A percentile compares a stretch with the other conserved stretches of the same genome.
phyloP scores from a whole-genome alignment of 2,329 filamentous ascomycete genomes.

The Colletotrichum orbiculare region DNA sequence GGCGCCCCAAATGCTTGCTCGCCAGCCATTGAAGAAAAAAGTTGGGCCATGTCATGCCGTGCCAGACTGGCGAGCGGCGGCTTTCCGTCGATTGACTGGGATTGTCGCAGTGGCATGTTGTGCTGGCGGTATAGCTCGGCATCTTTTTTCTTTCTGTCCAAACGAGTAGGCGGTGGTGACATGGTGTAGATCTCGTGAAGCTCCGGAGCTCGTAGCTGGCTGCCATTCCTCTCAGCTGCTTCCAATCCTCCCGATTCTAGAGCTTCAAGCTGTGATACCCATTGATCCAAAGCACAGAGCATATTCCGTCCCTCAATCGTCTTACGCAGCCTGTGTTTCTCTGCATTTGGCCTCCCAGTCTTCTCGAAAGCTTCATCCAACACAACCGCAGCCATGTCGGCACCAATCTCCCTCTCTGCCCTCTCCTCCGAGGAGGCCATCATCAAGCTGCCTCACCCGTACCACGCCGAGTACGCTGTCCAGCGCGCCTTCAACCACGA shows the following conservation, averaged over 20 bases:
- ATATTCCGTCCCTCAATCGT: no score
- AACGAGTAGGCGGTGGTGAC: slow-evolving; percentile 29
- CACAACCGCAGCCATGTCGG: slow-evolving; percentile 39
- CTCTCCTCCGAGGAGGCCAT: slow-evolving; percentile 50
- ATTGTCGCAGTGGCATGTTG: not conserved
- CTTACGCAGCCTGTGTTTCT: no score
- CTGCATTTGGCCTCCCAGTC: not conserved
- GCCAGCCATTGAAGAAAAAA: slow-evolving; percentile 14
- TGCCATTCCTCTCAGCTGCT: slow-evolving; percentile 1
- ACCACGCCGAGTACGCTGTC: slow-evolving; percentile 58
- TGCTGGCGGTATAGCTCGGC: slow-evolving; percentile 16
- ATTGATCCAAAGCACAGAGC: no score
- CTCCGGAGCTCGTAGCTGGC: slow-evolving; percentile 26
- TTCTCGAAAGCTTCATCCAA: no score
- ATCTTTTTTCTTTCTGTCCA: slow-evolving; percentile 17
- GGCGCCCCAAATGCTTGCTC: slow-evolving; percentile 9
- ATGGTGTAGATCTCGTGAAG: slow-evolving; percentile 19
- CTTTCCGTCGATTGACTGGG: slow-evolving; percentile 9
- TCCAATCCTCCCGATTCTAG: not conserved
- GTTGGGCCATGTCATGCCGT: slow-evolving; percentile 17
- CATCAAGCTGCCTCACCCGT: slow-evolving; percentile 62
- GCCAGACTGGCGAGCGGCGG: slow-evolving; percentile 14
- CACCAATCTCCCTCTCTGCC: slow-evolving; percentile 42
- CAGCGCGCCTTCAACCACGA: slow-evolving; percentile 44
- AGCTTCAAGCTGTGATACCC: not conserved